Evolutionary conservation across 805 yeast genomes (phyloP).

Genomic region (Kurtzmaniella fragi): DNA sequence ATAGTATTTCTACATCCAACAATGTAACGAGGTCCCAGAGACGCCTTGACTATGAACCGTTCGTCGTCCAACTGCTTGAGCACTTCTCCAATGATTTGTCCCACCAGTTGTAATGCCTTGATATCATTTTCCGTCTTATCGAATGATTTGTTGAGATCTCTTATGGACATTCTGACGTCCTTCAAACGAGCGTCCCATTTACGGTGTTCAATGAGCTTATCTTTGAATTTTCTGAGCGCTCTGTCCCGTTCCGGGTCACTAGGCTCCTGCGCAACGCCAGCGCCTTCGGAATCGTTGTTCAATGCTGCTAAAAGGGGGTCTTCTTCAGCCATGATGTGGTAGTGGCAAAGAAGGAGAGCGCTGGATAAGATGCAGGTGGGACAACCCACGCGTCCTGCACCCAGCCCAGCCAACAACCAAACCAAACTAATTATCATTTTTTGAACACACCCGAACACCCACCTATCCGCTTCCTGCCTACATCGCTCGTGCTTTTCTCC

Average conservation of each 20-base stretch:
- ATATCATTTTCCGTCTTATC: slow-evolving; percentile 96
- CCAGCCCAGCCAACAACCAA: too few species aligned
- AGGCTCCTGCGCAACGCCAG: slow-evolving; percentile 20
- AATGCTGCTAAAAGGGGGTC: slow-evolving; percentile 77
- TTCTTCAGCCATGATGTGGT: slow-evolving; percentile 49
- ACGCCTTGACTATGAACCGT: slow-evolving; percentile 91
- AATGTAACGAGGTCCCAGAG: slow-evolving; percentile 95
- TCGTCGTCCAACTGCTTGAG: slow-evolving; percentile 93
- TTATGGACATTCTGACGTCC: slow-evolving; percentile 74
- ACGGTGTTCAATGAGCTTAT: slow-evolving; percentile 85
- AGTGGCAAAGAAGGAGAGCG: slow-evolving; percentile 9
- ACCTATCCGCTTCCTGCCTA: too few species aligned
- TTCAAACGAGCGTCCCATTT: slow-evolving; percentile 91
- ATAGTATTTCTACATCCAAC: slow-evolving; percentile 96
- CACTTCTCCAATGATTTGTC: slow-evolving; percentile 96
- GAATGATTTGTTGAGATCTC: slow-evolving; percentile 76
- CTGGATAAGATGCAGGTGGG: slow-evolving; percentile 11
- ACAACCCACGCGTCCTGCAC: too few species aligned
- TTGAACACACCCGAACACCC: too few species aligned
- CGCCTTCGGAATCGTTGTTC: slow-evolving; percentile 29
- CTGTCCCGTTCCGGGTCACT: slow-evolving; percentile 69
- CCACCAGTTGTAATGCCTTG: slow-evolving; percentile 94
- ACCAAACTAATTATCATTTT: too few species aligned
- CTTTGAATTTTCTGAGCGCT: slow-evolving; percentile 75
- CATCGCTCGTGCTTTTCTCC: slow-evolving; percentile 15